These are phyloP conservation scores for Diospyros lotus DNA, from an alignment of 148 eudicot species.

Conservation along the genomic window DNA sequence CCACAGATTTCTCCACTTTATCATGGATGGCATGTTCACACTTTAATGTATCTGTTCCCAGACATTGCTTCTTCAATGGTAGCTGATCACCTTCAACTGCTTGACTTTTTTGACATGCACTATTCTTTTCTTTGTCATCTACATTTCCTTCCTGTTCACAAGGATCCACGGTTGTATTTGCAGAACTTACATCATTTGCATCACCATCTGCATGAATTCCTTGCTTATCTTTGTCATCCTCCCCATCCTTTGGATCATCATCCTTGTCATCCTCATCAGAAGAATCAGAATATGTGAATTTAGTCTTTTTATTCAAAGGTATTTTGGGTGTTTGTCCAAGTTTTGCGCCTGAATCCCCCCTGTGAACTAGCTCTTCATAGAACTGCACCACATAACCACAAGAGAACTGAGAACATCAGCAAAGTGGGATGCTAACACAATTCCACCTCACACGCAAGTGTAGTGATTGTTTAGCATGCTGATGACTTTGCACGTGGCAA, in stretches of 20 bases:
- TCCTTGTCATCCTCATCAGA: conserved; percentile 41
- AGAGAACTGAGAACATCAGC: conserved; percentile 4
- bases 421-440: background rate
- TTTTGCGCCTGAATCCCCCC: conserved; percentile 29
- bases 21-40: conserved; percentile 17
- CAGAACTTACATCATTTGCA: conserved; percentile 17
- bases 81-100: conserved; percentile 44
- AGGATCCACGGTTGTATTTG: conserved; percentile 17
- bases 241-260: conserved; percentile 21
- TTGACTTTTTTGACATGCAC: conserved; percentile 13
- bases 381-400: conserved; percentile 38
- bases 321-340: conserved; percentile 27
- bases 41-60: conserved; percentile 27
- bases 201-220: conserved; percentile 21
- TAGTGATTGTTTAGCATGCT: background rate
- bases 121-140: conserved; percentile 21
- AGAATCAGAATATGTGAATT: conserved; percentile 65
- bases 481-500: background rate
- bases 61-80: conserved; percentile 54
- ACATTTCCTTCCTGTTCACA: conserved; percentile 19
- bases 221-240: conserved; percentile 25
- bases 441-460: background rate
- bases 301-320: conserved; percentile 60
- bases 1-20: conserved; percentile 67
- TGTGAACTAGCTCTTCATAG: conserved; percentile 69